Evolutionary conservation across 1,139 yeast genomes (phyloP).

Genomic region (Lodderomyces parapsilosis): DNA sequence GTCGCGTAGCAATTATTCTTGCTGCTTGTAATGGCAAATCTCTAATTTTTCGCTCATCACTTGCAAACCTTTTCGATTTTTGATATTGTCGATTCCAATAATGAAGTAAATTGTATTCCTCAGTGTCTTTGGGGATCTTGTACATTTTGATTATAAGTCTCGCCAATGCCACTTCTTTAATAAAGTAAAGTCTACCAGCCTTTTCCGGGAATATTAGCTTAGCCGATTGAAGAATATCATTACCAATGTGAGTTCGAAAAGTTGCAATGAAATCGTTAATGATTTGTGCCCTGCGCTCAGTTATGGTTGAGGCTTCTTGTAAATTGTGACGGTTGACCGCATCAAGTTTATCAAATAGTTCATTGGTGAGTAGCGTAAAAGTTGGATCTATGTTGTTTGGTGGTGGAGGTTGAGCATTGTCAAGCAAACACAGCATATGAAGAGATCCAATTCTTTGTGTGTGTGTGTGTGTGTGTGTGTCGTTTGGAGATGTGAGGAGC

Average conservation of each 20-base stretch:
- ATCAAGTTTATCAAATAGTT: slow-evolving; percentile 34
- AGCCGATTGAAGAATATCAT: slow-evolving; percentile 67
- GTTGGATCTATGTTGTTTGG: slow-evolving; percentile 25
- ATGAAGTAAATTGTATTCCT: slow-evolving; percentile 32
- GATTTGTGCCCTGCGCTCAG: slow-evolving; percentile 32
- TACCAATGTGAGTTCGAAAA: slow-evolving; percentile 69
- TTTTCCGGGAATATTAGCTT: slow-evolving; percentile 62
- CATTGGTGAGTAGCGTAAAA: slow-evolving; percentile 30
- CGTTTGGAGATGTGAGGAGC: no score
- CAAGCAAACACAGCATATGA: slow-evolving; percentile 4
- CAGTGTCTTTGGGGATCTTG: slow-evolving; percentile 35
- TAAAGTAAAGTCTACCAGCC: slow-evolving; percentile 52
- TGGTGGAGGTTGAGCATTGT: slow-evolving; percentile 15
- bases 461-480: no score
- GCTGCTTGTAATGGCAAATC: slow-evolving; percentile 47
- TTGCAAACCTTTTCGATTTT: slow-evolving; percentile 15
- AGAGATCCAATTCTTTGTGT: no score
- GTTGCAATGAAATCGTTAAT: slow-evolving; percentile 49
- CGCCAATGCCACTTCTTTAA: slow-evolving; percentile 53
- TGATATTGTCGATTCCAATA: slow-evolving; percentile 44
- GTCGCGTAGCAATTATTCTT: slow-evolving; percentile 47
- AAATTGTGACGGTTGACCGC: slow-evolving; percentile 26
- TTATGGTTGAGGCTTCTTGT: slow-evolving; percentile 26
- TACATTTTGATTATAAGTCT: slow-evolving; percentile 38
- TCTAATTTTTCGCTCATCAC: slow-evolving; percentile 28